phyloP scores from a whole-genome alignment of 352 stramenopile genomes.

The Globisporangium apiculatum region DNA sequence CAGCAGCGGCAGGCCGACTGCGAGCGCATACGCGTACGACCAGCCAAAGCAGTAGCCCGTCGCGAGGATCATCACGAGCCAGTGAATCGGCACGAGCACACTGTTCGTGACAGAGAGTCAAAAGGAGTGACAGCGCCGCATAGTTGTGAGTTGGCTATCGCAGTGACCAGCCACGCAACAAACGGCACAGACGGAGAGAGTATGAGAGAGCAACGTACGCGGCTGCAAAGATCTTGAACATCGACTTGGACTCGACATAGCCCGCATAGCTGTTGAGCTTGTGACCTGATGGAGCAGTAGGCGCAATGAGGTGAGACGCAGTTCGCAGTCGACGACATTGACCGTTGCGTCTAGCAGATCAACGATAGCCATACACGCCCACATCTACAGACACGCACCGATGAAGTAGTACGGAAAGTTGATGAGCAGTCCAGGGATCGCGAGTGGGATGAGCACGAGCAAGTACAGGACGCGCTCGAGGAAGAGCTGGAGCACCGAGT shows the following conservation, averaged over 20 bases:
- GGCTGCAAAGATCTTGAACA: conserved; percentile 76
- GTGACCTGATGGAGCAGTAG: conserved; percentile 20
- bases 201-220: conserved; percentile 25
- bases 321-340: neutral
- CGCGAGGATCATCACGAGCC: conserved; percentile 50
- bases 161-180: neutral
- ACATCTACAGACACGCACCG: conserved; percentile 23
- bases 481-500: conserved; percentile 55
- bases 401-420: conserved; percentile 80
- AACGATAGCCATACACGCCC: neutral
- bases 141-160: too few species aligned
- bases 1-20: conserved; percentile 46
- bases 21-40: conserved; percentile 50
- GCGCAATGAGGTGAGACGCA: neutral
- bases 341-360: too few species aligned
- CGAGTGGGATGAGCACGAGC: conserved; percentile 60
- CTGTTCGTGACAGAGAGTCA: conserved; percentile 16
- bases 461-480: conserved; percentile 61
- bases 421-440: conserved; percentile 53
- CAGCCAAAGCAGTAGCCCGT: conserved; percentile 49
- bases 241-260: conserved; percentile 67
- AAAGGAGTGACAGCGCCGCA: neutral
- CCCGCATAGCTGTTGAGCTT: conserved; percentile 67
- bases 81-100: conserved; percentile 61
- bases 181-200: neutral